Evolutionary conservation across 2,329 filamentous ascomycete genomes (phyloP), one percentile per base, ranked within the genome.

Genomic region (Penicillium palitans): DNA sequence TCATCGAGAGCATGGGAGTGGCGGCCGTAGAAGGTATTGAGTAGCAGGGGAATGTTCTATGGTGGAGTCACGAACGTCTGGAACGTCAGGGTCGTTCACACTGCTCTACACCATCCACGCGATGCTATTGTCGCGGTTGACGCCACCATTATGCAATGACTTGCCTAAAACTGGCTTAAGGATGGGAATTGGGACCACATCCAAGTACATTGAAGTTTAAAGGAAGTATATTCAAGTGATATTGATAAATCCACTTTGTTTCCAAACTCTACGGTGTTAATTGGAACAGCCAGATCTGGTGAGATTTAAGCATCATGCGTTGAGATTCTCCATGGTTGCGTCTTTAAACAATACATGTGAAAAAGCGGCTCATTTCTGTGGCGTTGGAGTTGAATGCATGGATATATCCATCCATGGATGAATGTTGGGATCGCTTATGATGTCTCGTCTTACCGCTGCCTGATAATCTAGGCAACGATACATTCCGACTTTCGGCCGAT

Each of bases 21-120:
- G 31, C 68, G 67, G 17, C 74, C 71, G 59, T 74, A 67, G 60
- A 74, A 77, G 55, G 70, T 68, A 48, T 68, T 70, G 25, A 74
- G 46, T 1, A 76, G 31, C 3, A 64, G 65, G 48, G 67, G 61
- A 6, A 69, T 63, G 40, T 69, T 65, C 42, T 68, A 66, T 6
- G 19, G 12, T 13, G n/a, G 19, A 42, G 40, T 24, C 40, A 24
- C 12, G 39, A 41, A 24, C 39, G 24, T 24, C 21, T 19, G 19
- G 19, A 15, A 19, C 12, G 39, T 12, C 6, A 13, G 40, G 8
- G 12, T 15, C 2, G 6, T 24, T 40, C n/a, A 21, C 6, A 13
- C n/a, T 9, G 8, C 37, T 19, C n/a, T 6, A 8, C 35, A 39
- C 17, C 37, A n/a, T 6, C 37, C 37, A 39, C n/a, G 9, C 9